A percentile compares a stretch with the other conserved stretches of the same genome.
Evolutionary conservation across 805 yeast species (phyloP).

Genomic region (Zygotorulaspora chibaensis): DNA sequence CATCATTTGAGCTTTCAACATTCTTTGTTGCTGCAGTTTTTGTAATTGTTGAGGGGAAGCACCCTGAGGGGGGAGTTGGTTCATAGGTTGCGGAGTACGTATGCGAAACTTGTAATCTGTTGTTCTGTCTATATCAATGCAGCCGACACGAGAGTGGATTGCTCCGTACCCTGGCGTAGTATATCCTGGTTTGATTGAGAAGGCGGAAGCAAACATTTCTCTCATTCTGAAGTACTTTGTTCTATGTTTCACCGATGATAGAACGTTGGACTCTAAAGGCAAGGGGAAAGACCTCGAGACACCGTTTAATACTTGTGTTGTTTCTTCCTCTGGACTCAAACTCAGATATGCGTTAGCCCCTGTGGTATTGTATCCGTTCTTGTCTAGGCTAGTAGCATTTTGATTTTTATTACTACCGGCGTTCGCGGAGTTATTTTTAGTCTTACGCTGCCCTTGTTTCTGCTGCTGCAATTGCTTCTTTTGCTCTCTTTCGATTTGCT

Average conservation of each 20-base stretch:
- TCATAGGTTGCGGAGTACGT: conserved; percentile 43
- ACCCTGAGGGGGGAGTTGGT: conserved; percentile 19
- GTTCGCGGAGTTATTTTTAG: conserved; percentile 10
- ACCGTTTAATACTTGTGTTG: conserved; percentile 86
- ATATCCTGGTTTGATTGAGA: conserved; percentile 31
- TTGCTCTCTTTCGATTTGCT: conserved; percentile 27
- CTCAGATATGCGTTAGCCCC: conserved; percentile 25
- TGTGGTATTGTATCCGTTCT: conserved; percentile 4
- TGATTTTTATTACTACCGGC: conserved; percentile 4
- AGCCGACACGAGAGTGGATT: conserved; percentile 59
- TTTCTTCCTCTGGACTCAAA: conserved; percentile 86
- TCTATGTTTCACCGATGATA: conserved; percentile 67
- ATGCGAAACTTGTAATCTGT: conserved; percentile 57
- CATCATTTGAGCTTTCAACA: conserved; percentile 30
- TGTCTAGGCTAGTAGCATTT: conserved; percentile 6
- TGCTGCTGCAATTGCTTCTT: conserved; percentile 28
- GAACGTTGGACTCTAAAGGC: conserved; percentile 74
- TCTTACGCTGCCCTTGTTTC: conserved; percentile 35
- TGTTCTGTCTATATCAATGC: conserved; percentile 67
- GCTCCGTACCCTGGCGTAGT: conserved; percentile 59
- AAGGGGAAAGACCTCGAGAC: conserved; percentile 73
- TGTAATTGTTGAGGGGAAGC: conserved; percentile 27
- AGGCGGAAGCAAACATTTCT: conserved; percentile 88
- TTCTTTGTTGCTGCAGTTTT: conserved; percentile 24
- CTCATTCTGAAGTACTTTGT: conserved; percentile 79